Base-by-base conservation (phyloP, 805 yeast genomes). In the Yamadazyma kitorensis region DNA sequence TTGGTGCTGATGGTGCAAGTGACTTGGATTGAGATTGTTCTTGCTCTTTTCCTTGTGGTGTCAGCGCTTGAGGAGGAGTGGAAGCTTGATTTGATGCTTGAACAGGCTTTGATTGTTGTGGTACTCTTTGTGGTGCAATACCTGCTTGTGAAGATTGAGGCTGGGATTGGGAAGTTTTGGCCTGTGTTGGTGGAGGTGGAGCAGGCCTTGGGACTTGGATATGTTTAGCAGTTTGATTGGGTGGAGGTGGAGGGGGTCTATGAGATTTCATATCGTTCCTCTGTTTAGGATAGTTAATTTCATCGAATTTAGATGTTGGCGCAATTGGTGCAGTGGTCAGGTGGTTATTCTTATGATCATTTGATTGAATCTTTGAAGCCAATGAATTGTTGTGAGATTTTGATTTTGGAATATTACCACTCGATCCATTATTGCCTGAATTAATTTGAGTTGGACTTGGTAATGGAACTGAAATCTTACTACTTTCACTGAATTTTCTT, bases 231-330 rank as follows among this genome's bases (percentile, higher is more conserved):
- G 26, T 24, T 13, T 27, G 27, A n/a, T 33, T 25, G 7, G 69
- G 71, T 3, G 72, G 71, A 15, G 72, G 70, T 5, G 72, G 72
- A 15, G 72, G 67, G 4, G 70, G 62, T 31, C 70, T 44, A 36
- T 62, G 70, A 5, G 59, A 36, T 31, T 49, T 58, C 27, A 61
- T 39, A 11, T 61, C 67, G 22, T 30, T 26, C 4, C 29, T 36
- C 14, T 39, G 41, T 29, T 54, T 50, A 6, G 45, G 47, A 36
- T 48, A 38, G 26, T 30, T 12, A 18, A 45, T 22, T 19, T 24
- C 25, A 17, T 41, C 47, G 40, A 67, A 67, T 35, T 49, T 51
- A 4, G 70, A 52, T 7, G 45, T 47, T 2, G 55, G 51, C 5
- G 51, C 29, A 2, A 63, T 44, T 4, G 73, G 73, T 0, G 70